Evolutionary conservation across 768 basidiomycete genomes (phyloP).

Genomic region (Strobilomyces dryophilus): DNA sequence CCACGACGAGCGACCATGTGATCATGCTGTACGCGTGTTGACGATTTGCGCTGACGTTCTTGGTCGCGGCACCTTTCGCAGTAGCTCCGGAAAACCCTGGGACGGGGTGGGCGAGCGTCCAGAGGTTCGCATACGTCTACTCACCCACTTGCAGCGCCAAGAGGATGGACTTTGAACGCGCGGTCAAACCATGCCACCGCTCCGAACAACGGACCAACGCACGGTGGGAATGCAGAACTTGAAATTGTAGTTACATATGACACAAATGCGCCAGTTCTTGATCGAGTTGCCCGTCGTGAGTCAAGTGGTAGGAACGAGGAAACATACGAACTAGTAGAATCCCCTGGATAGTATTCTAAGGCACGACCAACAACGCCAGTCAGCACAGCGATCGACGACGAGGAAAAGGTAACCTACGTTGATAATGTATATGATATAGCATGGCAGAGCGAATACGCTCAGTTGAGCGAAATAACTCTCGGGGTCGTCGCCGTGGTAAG

Average conservation of each 20-base stretch:
- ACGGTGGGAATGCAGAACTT: conserved; percentile 19
- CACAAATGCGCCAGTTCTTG: conserved; percentile 24
- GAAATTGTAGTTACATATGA: conserved; percentile 12
- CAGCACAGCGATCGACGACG: background rate
- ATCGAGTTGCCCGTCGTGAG: background rate
- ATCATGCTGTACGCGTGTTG: conserved; percentile 4
- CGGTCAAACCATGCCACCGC: background rate
- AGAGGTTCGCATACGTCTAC: background rate
- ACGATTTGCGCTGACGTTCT: background rate
- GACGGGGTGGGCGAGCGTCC: background rate
- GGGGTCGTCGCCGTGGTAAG: background rate
- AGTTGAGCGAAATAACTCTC: conserved; percentile 4
- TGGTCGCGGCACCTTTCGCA: conserved; percentile 7
- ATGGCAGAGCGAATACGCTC: conserved; percentile 1
- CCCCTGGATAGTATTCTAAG: conserved; percentile 16
- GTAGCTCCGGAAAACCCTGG: conserved; percentile 10
- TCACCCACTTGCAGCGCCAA: conserved; percentile 14
- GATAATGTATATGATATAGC: conserved; percentile 16
- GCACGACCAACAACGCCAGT: background rate
- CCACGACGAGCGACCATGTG: conserved; percentile 16
- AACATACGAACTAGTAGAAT: conserved; percentile 14
- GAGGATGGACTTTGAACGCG: conserved; percentile 6
- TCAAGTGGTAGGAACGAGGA: background rate
- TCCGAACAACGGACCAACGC: background rate
- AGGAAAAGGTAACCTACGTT: conserved; percentile 8